Percentiles rank a stretch among this genome's conserved stretches.
Conservation (phyloP, 2,329 filamentous ascomycete species). For the Chaetomiaceae sp. region DNA sequence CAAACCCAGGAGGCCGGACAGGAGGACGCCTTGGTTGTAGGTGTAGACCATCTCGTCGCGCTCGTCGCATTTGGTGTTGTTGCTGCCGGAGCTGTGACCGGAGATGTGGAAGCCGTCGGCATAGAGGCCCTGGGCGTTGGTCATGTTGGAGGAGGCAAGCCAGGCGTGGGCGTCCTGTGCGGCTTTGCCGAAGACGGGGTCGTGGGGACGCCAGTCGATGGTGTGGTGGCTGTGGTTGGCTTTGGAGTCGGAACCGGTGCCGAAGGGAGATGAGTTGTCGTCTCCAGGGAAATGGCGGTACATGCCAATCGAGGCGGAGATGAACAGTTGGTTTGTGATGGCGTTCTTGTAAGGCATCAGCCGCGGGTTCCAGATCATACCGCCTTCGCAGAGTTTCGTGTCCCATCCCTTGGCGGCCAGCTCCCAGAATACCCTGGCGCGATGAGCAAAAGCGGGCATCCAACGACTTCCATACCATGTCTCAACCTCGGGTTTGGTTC, state of each 20-base stretch:
- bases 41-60: constrained; percentile 89
- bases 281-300: constrained; percentile 86
- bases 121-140: constrained; percentile 67
- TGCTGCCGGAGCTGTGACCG: constrained; percentile 54
- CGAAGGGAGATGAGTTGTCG: constrained; percentile 64
- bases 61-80: constrained; percentile 70
- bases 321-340: constrained; percentile 89
- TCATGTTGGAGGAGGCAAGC: constrained; percentile 78
- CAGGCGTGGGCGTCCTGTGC: constrained; percentile 77
- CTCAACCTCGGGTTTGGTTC: constrained; percentile 28
- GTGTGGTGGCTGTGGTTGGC: constrained; percentile 34
- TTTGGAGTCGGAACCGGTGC: background rate
- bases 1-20: constrained; percentile 75
- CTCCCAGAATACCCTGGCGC: constrained; percentile 81
- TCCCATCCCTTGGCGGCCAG: constrained; percentile 78
- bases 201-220: constrained; percentile 34
- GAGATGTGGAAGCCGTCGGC: constrained; percentile 86
- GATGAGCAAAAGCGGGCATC: constrained; percentile 71
- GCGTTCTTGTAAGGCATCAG: constrained; percentile 88
- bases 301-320: constrained; percentile 81
- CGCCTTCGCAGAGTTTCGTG: constrained; percentile 72
- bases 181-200: constrained; percentile 65
- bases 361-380: constrained; percentile 86
- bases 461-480: constrained; percentile 77
- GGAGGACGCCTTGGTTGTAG: constrained; percentile 89